phyloP scores from a whole-genome alignment of 2,329 filamentous ascomycete genomes.

The Penicillium sp. region DNA sequence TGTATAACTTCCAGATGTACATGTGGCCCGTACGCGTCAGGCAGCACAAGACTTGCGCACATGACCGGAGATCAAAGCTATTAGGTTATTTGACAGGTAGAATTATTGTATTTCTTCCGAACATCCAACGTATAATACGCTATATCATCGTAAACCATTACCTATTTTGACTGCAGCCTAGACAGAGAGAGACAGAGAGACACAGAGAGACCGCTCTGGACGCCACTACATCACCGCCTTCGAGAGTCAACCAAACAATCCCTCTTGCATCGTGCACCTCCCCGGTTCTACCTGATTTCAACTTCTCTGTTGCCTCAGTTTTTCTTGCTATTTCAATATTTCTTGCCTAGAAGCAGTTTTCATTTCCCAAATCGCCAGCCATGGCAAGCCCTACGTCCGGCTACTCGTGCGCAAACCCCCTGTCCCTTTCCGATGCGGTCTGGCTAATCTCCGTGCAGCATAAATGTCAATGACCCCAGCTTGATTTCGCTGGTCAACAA shows the following conservation, averaged over 20 bases:
- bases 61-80: not conserved
- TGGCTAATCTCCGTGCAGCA: constrained; percentile 48
- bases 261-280: constrained; percentile 13
- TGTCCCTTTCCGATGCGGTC: constrained; percentile 28
- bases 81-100: not conserved
- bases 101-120: not conserved
- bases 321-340: constrained; percentile 12
- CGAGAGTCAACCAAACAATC: constrained; percentile 24
- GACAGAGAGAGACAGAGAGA: not conserved
- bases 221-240: constrained; percentile 31
- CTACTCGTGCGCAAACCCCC: constrained; percentile 45
- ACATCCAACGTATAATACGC: not conserved
- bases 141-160: not conserved
- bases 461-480: constrained; percentile 70
- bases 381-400: constrained; percentile 47
- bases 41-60: constrained; percentile 1
- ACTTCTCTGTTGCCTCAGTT: constrained; percentile 17
- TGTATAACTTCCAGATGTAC: constrained; percentile 1
- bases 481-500: constrained; percentile 91
- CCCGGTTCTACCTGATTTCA: constrained; percentile 8
- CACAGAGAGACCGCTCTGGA: constrained; percentile 7
- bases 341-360: constrained; percentile 8
- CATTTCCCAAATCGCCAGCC: constrained; percentile 32
- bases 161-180: constrained; percentile 4
- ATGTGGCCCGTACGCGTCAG: constrained; percentile 3